Conservation (phyloP, 306 rosid species). For the Trichosanthes truncata region DNA sequence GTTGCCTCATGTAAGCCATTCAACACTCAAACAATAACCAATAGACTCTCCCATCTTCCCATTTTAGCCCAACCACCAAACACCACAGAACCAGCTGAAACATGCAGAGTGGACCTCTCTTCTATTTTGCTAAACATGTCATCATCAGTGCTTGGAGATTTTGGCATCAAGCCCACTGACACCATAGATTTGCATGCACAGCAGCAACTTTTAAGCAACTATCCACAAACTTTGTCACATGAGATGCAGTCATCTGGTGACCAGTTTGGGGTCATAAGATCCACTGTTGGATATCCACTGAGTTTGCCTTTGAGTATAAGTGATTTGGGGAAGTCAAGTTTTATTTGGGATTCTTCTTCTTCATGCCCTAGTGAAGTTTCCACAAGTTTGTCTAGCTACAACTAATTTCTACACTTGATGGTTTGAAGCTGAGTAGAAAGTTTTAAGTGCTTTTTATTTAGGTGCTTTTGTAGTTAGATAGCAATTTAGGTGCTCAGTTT, state of each 20-base stretch:
- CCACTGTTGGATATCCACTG: not conserved
- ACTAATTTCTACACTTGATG: slow-evolving; percentile 7
- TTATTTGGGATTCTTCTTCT: slow-evolving; percentile 10
- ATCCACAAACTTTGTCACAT: not conserved
- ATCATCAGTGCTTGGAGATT: slow-evolving; percentile 33
- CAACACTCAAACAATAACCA: not conserved
- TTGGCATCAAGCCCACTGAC: slow-evolving; percentile 11
- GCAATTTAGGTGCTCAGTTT: not conserved
- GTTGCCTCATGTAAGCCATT: not conserved
- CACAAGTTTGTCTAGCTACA: slow-evolving; percentile 4
- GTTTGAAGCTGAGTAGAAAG: not conserved
- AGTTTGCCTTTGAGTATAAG: not conserved
- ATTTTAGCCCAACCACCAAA: not conserved
- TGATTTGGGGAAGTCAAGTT: slow-evolving; percentile 2
- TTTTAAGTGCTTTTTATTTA: not conserved
- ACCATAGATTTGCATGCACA: slow-evolving; percentile 30
- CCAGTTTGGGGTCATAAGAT: slow-evolving; percentile 6
- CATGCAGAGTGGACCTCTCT: slow-evolving; percentile 30
- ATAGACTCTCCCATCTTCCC: slow-evolving; percentile 2
- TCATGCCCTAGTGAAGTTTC: slow-evolving; percentile 11
- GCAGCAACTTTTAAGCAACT: not conserved
- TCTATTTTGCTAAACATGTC: slow-evolving; percentile 69
- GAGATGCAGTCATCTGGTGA: not conserved
- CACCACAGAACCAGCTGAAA: not conserved
- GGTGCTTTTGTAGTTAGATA: too few species aligned